These are phyloP conservation scores for Vaucheria bursata DNA, from an alignment of 352 stramenopile species.

Conservation along the genomic window DNA sequence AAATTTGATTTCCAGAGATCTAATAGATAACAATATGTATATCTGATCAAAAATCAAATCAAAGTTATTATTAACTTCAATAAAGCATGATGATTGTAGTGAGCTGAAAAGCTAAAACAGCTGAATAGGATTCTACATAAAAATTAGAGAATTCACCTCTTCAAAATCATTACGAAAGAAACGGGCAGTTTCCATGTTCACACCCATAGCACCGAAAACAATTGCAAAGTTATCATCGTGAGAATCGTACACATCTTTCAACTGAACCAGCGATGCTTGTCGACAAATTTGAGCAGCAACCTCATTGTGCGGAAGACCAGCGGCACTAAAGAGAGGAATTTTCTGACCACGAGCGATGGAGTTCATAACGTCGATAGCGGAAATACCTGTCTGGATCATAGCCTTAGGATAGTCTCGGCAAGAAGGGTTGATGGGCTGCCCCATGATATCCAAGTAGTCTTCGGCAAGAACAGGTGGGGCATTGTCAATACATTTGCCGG, in stretches of 20 bases:
- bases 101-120: too few relatives aligned
- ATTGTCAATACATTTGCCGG: slow-evolving; percentile 94
- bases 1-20: too few relatives aligned
- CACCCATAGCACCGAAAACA: slow-evolving; percentile 98
- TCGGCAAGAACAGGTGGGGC: slow-evolving; percentile 93
- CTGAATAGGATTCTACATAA: too few relatives aligned
- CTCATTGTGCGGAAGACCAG: slow-evolving; percentile 94
- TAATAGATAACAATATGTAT: too few relatives aligned
- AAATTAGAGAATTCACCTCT: slow-evolving; percentile 49
- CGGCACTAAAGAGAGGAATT: slow-evolving; percentile 97
- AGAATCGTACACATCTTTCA: slow-evolving; percentile 94
- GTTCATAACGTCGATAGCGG: slow-evolving; percentile 99
- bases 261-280: slow-evolving; percentile 86
- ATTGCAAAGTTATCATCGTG: slow-evolving; percentile 99
- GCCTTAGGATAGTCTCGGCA: slow-evolving; percentile 95
- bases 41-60: too few relatives aligned
- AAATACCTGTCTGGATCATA: slow-evolving; percentile 99
- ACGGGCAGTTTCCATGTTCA: slow-evolving; percentile 97
- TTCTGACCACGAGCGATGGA: slow-evolving; percentile 98
- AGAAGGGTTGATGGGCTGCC: slow-evolving; percentile 97
- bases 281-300: slow-evolving; percentile 97
- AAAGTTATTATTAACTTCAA: too few relatives aligned
- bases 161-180: slow-evolving; percentile 93
- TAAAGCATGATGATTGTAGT: too few relatives aligned
- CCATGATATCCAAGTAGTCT: slow-evolving; percentile 97